Conservation (phyloP, 2,329 filamentous ascomycete genomes). For the Xylaria sp. region DNA sequence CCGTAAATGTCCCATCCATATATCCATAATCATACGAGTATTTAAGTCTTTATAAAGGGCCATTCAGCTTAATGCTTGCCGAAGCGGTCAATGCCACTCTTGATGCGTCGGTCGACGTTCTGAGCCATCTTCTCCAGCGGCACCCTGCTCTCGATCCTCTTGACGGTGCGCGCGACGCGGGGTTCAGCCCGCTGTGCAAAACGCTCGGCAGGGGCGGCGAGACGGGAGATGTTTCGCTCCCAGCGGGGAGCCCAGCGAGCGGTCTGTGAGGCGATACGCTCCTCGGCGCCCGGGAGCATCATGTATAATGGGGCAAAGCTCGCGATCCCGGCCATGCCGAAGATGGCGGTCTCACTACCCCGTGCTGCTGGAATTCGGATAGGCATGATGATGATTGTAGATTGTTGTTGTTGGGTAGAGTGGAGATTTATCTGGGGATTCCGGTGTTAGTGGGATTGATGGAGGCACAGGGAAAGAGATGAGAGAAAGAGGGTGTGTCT, state of each 20-base stretch:
- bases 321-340: constrained; percentile 63
- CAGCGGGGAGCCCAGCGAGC: constrained; percentile 68
- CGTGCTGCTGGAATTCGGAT: constrained; percentile 62
- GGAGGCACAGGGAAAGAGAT: background rate
- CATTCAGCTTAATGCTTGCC: constrained; percentile 24
- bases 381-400: constrained; percentile 55
- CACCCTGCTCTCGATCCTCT: constrained; percentile 58
- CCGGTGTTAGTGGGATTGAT: constrained; percentile 29
- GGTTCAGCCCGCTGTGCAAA: constrained; percentile 62
- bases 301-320: constrained; percentile 68
- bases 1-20: constrained; percentile 7
- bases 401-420: constrained; percentile 32
- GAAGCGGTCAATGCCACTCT: constrained; percentile 55
- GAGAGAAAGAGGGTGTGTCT: constrained; percentile 4
- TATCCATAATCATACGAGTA: constrained; percentile 12
- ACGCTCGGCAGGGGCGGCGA: constrained; percentile 59
- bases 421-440: constrained; percentile 30
- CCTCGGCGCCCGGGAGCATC: constrained; percentile 65
- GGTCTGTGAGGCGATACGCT: constrained; percentile 64
- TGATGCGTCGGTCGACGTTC: constrained; percentile 60
- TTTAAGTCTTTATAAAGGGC: background rate
- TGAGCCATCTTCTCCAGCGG: constrained; percentile 63
- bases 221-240: constrained; percentile 67
- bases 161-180: constrained; percentile 57
- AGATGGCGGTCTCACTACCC: constrained; percentile 61